These are phyloP conservation scores for Leptographium flavum DNA, from an alignment of 2,329 filamentous ascomycete species.

Conservation along the genomic window DNA sequence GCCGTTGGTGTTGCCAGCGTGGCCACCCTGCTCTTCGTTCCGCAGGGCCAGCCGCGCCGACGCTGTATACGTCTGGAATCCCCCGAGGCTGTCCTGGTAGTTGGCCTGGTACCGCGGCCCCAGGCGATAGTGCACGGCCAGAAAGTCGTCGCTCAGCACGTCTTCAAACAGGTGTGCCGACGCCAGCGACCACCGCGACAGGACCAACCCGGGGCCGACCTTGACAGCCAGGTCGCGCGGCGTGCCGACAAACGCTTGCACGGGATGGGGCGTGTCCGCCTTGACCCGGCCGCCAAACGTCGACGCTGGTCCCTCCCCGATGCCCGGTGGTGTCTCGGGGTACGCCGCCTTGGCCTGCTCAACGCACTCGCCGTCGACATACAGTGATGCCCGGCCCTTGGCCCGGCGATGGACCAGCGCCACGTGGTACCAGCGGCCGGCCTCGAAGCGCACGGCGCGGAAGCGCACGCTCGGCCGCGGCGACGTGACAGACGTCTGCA, in stretches of 20 bases:
- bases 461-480: slow-evolving; percentile 83
- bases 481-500: slow-evolving; percentile 87
- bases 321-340: no score
- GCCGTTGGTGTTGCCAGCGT: no score
- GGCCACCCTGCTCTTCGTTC: slow-evolving; percentile 50
- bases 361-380: slow-evolving; percentile 83
- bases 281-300: slow-evolving; percentile 34
- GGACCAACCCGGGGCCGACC: slow-evolving; percentile 56
- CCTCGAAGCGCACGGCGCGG: slow-evolving; percentile 64
- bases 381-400: slow-evolving; percentile 72
- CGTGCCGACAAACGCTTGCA: slow-evolving; percentile 89
- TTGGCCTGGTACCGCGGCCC: slow-evolving; percentile 89
- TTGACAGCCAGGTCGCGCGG: slow-evolving; percentile 73
- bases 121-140: slow-evolving; percentile 81
- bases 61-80: slow-evolving; percentile 90
- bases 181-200: slow-evolving; percentile 76
- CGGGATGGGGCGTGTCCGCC: slow-evolving; percentile 43
- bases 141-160: slow-evolving; percentile 74
- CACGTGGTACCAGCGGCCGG: slow-evolving; percentile 83
- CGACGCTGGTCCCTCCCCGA: no score
- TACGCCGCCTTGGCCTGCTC: slow-evolving; percentile 87
- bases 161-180: slow-evolving; percentile 84
- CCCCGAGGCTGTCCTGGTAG: slow-evolving; percentile 89
- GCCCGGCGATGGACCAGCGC: slow-evolving; percentile 72
- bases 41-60: slow-evolving; percentile 81